phyloP scores from a whole-genome alignment of 257 asterid species.

The Anisodus tanguticus region DNA sequence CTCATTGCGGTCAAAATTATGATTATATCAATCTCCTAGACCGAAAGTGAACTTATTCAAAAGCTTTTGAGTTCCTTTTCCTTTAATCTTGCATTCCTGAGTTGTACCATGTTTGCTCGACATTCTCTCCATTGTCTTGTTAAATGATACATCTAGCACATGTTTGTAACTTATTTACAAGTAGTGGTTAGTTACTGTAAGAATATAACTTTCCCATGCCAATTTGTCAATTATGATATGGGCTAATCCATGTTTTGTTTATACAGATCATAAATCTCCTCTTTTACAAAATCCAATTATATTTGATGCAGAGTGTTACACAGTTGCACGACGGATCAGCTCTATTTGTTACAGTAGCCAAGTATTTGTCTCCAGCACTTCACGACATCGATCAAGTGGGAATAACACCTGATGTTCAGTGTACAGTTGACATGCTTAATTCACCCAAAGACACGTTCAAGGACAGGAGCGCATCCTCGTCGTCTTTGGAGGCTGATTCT shows the following conservation, averaged over 20 bases:
- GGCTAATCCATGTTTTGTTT: not conserved
- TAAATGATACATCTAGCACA: no score
- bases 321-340: slow-evolving; percentile 92
- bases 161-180: not conserved
- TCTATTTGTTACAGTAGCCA: slow-evolving; percentile 88
- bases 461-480: slow-evolving; percentile 45
- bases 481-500: slow-evolving; percentile 78
- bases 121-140: no score
- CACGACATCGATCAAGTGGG: slow-evolving; percentile 96
- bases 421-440: slow-evolving; percentile 69
- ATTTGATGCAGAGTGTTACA: slow-evolving; percentile 75
- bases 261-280: not conserved
- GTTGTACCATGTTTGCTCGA: not conserved
- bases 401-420: slow-evolving; percentile 79
- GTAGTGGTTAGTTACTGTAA: not conserved
- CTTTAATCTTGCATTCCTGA: not conserved
- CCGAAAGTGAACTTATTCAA: not conserved
- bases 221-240: not conserved
- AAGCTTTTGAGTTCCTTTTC: not conserved
- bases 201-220: not conserved
- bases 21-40: not conserved
- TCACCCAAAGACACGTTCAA: slow-evolving; percentile 50
- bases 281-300: not conserved
- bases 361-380: slow-evolving; percentile 85
- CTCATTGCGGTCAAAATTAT: not conserved